Conservation (phyloP, 306 rosid species). For the Prunus armeniaca region DNA sequence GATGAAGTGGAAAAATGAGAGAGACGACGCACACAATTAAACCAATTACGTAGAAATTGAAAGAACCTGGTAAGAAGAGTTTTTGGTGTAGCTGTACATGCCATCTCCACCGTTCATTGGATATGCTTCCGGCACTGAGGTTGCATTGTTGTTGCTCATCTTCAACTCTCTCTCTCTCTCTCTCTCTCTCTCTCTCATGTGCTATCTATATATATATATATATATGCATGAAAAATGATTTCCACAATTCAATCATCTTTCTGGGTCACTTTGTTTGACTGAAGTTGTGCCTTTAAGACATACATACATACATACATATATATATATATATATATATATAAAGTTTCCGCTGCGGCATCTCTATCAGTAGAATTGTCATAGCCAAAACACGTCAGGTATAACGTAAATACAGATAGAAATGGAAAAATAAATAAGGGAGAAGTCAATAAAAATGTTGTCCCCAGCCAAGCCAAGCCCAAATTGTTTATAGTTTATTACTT, state of each 20-base stretch:
- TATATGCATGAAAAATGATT: background rate
- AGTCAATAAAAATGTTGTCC: background rate
- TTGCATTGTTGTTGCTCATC: constrained; percentile 5
- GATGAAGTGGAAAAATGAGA: no score
- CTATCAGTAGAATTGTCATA: background rate
- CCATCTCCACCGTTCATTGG: constrained; percentile 18
- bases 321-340: no score
- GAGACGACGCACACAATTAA: background rate
- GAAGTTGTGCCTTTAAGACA: background rate
- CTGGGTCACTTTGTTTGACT: background rate
- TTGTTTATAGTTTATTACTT: no score
- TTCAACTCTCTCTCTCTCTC: background rate
- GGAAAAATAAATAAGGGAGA: background rate
- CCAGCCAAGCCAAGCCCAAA: no score
- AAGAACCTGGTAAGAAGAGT: constrained; percentile 8
- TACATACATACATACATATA: no score
- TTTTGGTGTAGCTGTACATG: constrained; percentile 17
- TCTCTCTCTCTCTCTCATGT: background rate
- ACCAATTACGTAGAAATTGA: background rate
- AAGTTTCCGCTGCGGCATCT: background rate
- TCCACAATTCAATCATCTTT: background rate
- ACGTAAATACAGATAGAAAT: background rate
- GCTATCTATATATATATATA: background rate
- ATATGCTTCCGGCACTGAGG: background rate
- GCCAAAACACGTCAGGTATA: background rate